Conservation (phyloP, 805 yeast genomes). For the Lipomyces oligophaga region DNA sequence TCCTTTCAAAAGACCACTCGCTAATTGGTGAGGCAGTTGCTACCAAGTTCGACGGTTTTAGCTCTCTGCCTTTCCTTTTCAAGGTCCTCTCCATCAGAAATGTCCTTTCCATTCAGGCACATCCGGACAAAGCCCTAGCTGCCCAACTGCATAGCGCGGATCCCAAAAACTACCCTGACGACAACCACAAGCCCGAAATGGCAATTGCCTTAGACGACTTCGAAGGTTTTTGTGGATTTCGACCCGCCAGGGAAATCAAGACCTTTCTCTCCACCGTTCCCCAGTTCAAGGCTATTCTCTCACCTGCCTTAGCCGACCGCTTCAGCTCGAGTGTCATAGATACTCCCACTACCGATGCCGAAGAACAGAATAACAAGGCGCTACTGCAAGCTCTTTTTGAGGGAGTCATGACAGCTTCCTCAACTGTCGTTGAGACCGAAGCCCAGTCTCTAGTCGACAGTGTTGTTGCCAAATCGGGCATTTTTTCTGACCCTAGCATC, state of each 20-base stretch:
- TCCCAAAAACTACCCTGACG: conserved; percentile 91
- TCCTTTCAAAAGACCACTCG: conserved; percentile 56
- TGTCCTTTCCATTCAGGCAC: conserved; percentile 94
- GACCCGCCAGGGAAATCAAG: conserved; percentile 78
- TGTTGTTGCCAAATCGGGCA: conserved; percentile 55
- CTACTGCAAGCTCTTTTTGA: conserved; percentile 73
- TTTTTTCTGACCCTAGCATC: conserved; percentile 49
- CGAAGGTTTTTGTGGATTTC: conserved; percentile 97
- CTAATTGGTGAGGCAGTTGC: conserved; percentile 58
- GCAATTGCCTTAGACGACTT: conserved; percentile 94
- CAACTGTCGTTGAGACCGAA: conserved; percentile 49
- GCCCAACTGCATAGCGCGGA: conserved; percentile 70
- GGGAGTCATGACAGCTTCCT: conserved; percentile 78
- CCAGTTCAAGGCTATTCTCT: conserved; percentile 69
- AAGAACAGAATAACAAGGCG: conserved; percentile 56
- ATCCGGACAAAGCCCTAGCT: conserved; percentile 88
- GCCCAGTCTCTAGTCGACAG: conserved; percentile 66
- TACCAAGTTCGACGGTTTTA: conserved; percentile 51
- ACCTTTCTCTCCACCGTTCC: conserved; percentile 66
- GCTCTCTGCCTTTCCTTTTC: conserved; percentile 85
- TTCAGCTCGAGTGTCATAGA: conserved; percentile 11
- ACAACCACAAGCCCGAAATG: conserved; percentile 99
- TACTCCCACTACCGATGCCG: conserved; percentile 42
- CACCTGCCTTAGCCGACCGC: conserved; percentile 51
- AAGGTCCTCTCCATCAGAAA: conserved; percentile 90